phyloP scores from a whole-genome alignment of 805 yeast genomes.

The Lachancea meyersii region DNA sequence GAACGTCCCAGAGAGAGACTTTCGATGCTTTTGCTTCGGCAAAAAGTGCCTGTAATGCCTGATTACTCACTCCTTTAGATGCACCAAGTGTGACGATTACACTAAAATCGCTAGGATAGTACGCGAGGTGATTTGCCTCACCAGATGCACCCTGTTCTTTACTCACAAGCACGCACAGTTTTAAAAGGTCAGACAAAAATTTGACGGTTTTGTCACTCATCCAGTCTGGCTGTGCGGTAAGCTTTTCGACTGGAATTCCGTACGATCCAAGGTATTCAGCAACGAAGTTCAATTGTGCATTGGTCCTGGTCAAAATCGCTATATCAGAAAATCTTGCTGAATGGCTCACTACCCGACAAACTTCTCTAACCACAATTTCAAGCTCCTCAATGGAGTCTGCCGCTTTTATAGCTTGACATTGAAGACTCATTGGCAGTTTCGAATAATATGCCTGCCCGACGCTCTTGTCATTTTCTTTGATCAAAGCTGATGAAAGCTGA shows the following conservation, averaged over 20 bases:
- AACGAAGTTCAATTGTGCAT: slow-evolving; percentile 41
- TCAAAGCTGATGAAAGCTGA: slow-evolving; percentile 35
- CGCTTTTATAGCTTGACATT: slow-evolving; percentile 14
- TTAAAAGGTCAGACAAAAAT: slow-evolving; percentile 44
- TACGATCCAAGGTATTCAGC: slow-evolving; percentile 35
- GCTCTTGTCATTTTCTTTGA: background rate
- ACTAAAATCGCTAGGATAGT: slow-evolving; percentile 25
- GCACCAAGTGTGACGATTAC: slow-evolving; percentile 22
- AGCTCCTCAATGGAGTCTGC: slow-evolving; percentile 18
- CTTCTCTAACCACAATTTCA: slow-evolving; percentile 21
- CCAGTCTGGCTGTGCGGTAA: slow-evolving; percentile 50
- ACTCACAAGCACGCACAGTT: slow-evolving; percentile 26
- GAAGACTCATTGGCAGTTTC: slow-evolving; percentile 15
- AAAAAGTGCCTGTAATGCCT: slow-evolving; percentile 21
- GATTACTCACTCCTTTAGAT: slow-evolving; percentile 23
- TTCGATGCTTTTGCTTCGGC: slow-evolving; percentile 9
- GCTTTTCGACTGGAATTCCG: slow-evolving; percentile 40
- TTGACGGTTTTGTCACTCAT: slow-evolving; percentile 32
- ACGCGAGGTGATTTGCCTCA: background rate
- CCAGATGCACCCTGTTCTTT: slow-evolving; percentile 7
- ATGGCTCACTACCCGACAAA: slow-evolving; percentile 20
- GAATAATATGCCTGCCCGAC: slow-evolving; percentile 6
- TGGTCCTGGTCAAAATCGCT: slow-evolving; percentile 48
- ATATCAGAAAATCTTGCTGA: slow-evolving; percentile 37
- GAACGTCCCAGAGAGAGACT: slow-evolving; percentile 25